Evolutionary conservation across 805 yeast genomes (phyloP), one percentile per base, ranked within the genome.

Genomic region (Yueomyces sp.): DNA sequence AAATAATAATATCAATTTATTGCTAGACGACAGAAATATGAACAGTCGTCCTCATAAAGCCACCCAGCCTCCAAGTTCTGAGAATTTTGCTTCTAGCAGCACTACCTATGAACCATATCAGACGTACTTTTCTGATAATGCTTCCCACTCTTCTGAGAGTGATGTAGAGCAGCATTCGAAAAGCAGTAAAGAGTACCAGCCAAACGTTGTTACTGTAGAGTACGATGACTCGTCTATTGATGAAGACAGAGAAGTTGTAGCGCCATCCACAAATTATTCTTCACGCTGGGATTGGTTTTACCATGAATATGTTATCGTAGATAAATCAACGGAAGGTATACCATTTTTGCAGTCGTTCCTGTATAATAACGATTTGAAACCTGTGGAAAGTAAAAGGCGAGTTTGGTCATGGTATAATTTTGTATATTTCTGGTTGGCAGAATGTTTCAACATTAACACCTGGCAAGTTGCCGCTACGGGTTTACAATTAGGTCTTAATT

Each of bases 391-490:
- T 12, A 73, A 65, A 3, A 76, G 94, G 54, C 70, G 95, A 54
- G 72, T 74, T n/a, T 86, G 96, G 96, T 65, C 74, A 30, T 84
- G 94, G 94, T 78, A 68, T 61, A 84, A 85, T 60, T 86, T 66
- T 57, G 78, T 82, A 11, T 77, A 74, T 49, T 82, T 84, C 53
- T 86, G 96, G 96, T 62, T 86, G 45, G 86, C 95, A 0, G 96
- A 86, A 59, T 79, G 94, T 32, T 84, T 86, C 66, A 86, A 86
- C 63, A 77, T 86, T 57, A 85, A 84, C 60, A 85, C 95, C 4
- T 85, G 90, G 86, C 87, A 83, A 67, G 85, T 86, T 52, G 95
- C 94, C 2, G 79, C 90, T 6, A 82, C 94, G 0, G 94, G 94
- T 53, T 80, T 82, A 45, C 68, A 70, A 43, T 76, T 78, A 27